Percentiles rank a stretch among this genome's conserved stretches.
Evolutionary conservation across 441 rosid genomes (phyloP).

Genomic region (Pelargonium cotyledonis): DNA sequence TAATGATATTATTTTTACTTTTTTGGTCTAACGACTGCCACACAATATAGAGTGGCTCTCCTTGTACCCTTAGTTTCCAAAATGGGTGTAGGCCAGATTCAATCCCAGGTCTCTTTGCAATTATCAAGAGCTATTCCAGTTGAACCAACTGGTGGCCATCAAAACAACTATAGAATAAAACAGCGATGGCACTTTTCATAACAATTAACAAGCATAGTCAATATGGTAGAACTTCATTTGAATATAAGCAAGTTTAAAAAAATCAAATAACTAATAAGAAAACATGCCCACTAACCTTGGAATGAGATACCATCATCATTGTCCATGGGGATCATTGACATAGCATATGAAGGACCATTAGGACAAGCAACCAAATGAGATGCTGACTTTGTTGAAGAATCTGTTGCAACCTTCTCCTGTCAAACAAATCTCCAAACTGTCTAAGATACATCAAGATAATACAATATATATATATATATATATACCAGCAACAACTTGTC

Average conservation of each 20-base stretch:
- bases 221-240: too few relatives aligned
- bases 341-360: constrained; percentile 66
- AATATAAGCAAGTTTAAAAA: neutral
- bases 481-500: neutral
- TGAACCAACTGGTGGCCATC: neutral
- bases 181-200: too few relatives aligned
- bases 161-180: neutral
- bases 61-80: neutral
- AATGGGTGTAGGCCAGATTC: neutral
- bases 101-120: neutral
- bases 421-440: constrained; percentile 18
- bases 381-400: constrained; percentile 58
- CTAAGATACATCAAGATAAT: constrained; percentile 10
- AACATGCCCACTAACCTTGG: constrained; percentile 41
- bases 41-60: neutral
- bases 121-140: neutral
- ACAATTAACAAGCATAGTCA: too few relatives aligned
- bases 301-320: constrained; percentile 66
- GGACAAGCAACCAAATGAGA: constrained; percentile 63
- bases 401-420: constrained; percentile 61
- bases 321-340: constrained; percentile 58
- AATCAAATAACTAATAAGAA: neutral
- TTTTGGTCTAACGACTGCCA: neutral
- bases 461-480: constrained; percentile 5
- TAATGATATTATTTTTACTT: neutral